phyloP scores from a whole-genome alignment of 164 flowering plant genomes.

The Macadamia integrifolia region DNA sequence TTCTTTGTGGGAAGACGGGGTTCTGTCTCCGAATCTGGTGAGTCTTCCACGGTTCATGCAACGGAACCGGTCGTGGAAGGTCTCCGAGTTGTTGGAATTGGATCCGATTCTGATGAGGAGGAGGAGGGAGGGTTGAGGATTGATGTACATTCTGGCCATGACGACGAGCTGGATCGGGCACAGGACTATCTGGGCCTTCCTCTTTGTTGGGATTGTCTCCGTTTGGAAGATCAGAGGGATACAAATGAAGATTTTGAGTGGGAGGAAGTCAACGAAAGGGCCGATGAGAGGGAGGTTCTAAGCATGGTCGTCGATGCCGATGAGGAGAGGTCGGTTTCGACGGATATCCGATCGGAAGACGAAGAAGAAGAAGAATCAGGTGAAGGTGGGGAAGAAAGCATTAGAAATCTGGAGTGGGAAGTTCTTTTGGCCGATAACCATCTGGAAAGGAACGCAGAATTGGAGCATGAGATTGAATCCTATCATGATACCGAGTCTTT shows the following conservation, averaged over 20 bases:
- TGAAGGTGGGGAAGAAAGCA: constrained; percentile 2
- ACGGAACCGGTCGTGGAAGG: constrained; percentile 10
- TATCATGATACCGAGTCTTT: constrained; percentile 10
- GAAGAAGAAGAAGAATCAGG: constrained; percentile 3
- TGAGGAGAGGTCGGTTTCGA: constrained; percentile 26
- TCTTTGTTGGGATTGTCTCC: constrained; percentile 65
- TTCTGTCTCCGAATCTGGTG: constrained; percentile 17
- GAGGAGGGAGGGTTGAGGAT: constrained; percentile 18
- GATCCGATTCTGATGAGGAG: constrained; percentile 40
- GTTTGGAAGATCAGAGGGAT: constrained; percentile 44
- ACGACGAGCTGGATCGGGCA: constrained; percentile 20
- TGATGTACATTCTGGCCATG: constrained; percentile 29
- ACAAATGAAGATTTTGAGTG: constrained; percentile 67
- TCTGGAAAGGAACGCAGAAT: constrained; percentile 22
- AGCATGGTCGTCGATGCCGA: constrained; percentile 36
- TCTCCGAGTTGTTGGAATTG: constrained; percentile 28
- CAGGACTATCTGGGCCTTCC: constrained; percentile 30
- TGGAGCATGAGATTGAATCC: constrained; percentile 17
- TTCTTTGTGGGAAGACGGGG: constrained; percentile 30
- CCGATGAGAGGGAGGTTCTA: constrained; percentile 50
- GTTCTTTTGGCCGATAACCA: constrained; percentile 34
- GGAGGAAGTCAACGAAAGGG: constrained; percentile 65
- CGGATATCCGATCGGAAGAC: constrained; percentile 19
- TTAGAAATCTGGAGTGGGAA: constrained; percentile 34
- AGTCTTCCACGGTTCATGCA: constrained; percentile 9